Conservation (phyloP, 495 filamentous ascomycete genomes). For the Aspergillus sparsus region DNA sequence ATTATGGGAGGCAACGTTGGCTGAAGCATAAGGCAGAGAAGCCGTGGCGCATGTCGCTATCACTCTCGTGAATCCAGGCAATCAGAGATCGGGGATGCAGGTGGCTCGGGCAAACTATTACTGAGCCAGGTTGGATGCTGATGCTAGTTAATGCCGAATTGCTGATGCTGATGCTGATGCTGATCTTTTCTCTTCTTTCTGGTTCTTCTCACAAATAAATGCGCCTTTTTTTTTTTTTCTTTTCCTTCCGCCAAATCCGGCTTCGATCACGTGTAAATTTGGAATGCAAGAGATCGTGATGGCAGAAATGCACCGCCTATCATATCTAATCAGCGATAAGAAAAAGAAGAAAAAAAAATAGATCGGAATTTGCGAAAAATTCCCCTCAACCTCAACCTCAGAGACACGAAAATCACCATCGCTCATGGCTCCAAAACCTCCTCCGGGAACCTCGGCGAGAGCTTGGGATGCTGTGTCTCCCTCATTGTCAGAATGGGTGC, state of each 20-base stretch:
- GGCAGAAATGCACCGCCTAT: constrained; percentile 29
- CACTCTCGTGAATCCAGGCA: constrained; percentile 1
- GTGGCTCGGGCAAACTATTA: neutral
- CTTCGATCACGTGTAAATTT: constrained; percentile 12
- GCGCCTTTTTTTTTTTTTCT: neutral
- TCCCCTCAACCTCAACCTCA: neutral
- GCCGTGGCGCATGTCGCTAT: constrained; percentile 22
- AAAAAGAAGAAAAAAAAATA: constrained; percentile 15
- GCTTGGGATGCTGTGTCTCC: constrained; percentile 81
- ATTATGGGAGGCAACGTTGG: constrained; percentile 14
- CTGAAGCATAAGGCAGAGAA: constrained; percentile 22
- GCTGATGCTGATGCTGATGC: neutral
- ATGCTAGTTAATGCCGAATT: too few species aligned
- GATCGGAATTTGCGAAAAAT: neutral
- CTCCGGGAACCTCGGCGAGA: constrained; percentile 46
- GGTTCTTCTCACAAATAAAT: constrained; percentile 8
- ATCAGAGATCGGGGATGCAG: neutral
- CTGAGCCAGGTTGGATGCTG: neutral
- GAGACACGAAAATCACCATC: too few species aligned
- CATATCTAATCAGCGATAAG: constrained; percentile 33
- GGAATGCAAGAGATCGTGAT: neutral
- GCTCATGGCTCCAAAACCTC: constrained; percentile 42
- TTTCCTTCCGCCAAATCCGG: constrained; percentile 17
- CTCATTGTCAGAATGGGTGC: constrained; percentile 83
- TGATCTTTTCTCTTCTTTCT: constrained; percentile 1